Base-by-base conservation (phyloP, 1,284 basidiomycete genomes). In the Papiliotrema terrestris region DNA sequence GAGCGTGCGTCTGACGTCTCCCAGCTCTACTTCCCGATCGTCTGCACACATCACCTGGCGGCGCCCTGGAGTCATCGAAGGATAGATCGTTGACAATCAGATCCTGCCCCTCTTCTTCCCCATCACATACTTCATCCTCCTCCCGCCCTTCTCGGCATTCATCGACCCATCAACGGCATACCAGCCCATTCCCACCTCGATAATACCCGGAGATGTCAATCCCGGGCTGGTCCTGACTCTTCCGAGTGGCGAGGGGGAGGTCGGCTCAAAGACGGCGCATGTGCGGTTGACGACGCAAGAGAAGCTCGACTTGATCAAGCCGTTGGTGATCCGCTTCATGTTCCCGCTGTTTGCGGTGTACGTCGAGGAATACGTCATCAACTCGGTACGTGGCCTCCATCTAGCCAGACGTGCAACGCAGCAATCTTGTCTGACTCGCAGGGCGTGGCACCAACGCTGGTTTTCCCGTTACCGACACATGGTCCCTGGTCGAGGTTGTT, bases 361-460 rank as follows among this genome's bases (percentile, higher is more conserved):
- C 54, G 70, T 94, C 83, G 89, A 94, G 57, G 92, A 95, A 74
- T 95, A 94, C 67, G 89, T 88, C 9, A 94, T 95, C 66, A 94
- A 93, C 71, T 89, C 92, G 74, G 88, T 86, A 59, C 48, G 80
- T 69, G 26, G 1, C 47, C 56, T 51, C n/a, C 25, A 17, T 43
- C 41, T 19, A 20, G 35, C 26, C 17, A 35, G 20, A 11, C 9
- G 8, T 38, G 17, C 22, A 11, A 26, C 8, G n/a, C 15, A 19
- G 17, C 59, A 69, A 49, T 35, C 23, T 13, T 17, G 8, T 17
- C 8, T 22, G 15, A 36, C 8, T 37, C 22, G 14, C 56, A 91
- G 84, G 92, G 92, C 22, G 84, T 96, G 13, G 84, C 91, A 13
- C 94, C 95, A 0, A 97, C 92, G 0, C 80, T 98, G 13, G 75